These are phyloP conservation scores for Guyanaporus albipodus DNA, from an alignment of 768 basidiomycete species.

Conservation along the genomic window DNA sequence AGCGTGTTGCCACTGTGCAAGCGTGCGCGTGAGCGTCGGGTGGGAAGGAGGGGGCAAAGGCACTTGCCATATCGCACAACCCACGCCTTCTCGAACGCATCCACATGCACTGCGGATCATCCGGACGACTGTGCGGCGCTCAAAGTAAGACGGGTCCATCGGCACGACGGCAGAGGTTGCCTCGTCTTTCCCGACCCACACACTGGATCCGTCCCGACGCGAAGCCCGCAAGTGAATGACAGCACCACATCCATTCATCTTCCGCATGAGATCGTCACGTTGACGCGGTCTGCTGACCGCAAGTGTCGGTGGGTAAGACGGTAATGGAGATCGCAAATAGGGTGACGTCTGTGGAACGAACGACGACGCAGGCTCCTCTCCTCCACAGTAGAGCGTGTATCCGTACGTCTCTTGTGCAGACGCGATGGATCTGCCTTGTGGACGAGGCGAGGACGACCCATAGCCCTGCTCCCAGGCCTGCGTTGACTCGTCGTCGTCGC, in stretches of 20 bases:
- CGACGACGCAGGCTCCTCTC: constrained; percentile 21
- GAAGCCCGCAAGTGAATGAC: constrained; percentile 54
- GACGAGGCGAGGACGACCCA: constrained; percentile 25
- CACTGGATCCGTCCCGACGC: constrained; percentile 46
- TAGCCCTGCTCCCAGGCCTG: constrained; percentile 34
- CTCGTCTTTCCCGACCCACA: constrained; percentile 55
- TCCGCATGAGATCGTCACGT: constrained; percentile 3
- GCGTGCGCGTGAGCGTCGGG: constrained; percentile 7
- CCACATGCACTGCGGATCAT: constrained; percentile 58
- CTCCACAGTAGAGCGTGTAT: constrained; percentile 43
- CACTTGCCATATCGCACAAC: constrained; percentile 56
- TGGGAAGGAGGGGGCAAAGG: neutral
- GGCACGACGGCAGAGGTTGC: constrained; percentile 52
- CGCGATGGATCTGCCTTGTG: constrained; percentile 11
- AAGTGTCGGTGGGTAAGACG: constrained; percentile 31
- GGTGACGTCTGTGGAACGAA: constrained; percentile 6
- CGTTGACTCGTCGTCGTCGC: constrained; percentile 32
- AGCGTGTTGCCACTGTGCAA: constrained; percentile 58
- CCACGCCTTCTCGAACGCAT: constrained; percentile 64
- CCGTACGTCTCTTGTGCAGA: constrained; percentile 20
- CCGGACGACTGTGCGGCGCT: constrained; percentile 43
- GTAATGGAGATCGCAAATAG: constrained; percentile 36
- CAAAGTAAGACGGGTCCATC: constrained; percentile 58
- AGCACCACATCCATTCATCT: constrained; percentile 60
- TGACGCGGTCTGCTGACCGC: constrained; percentile 17